Evolutionary conservation across 257 asterid species (phyloP), one percentile per base, ranked within the genome.

Genomic region (Ophiorrhiza pumila): DNA sequence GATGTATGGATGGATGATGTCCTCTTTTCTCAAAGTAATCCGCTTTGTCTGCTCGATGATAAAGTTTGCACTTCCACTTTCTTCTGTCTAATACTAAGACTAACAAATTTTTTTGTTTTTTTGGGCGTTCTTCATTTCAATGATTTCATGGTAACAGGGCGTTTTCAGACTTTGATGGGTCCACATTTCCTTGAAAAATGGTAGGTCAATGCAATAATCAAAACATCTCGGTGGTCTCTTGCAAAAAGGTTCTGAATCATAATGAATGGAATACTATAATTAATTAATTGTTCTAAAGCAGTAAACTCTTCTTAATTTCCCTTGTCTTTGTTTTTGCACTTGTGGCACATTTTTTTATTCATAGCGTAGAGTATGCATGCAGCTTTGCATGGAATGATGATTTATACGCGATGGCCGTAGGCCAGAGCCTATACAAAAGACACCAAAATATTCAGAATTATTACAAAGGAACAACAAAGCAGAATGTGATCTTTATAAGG

Each of bases 1-100:
- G 49, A 23, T 43, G 42, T 17, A n/a, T n/a, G 84, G 83, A 85
- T 87, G 86, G 49, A 23, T 43, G 42, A n/a, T 17, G 8, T 39
- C 8, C 62, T 9, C 25, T 71, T 25, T 37, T 29, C 22, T 15
- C 41, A 45, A 46, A 42, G 45, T 2, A 22, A 5, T 22, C 42
- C 45, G 5, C 58, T 22, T 29, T 50, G 41, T 61, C 60, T 61
- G 69, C 76, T 31, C 50, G n/a, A 35, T 68, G n/a, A n/a, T n/a
- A 64, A 50, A 64, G 55, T 23, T 39, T 57, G 14, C 74, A 13
- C 66, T 27, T 37, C 61, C 66, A 41, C 23, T 7, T 39, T 46
- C 72, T 53, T 14, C 61, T 50, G 43, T 57, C 74, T 42, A 41
- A 70, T 70, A n/a, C 42, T 62, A 1, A 2, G 7, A 25, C 37